phyloP scores from a whole-genome alignment of 2,329 filamentous ascomycete genomes.

The Cyphellophora attinorum region DNA sequence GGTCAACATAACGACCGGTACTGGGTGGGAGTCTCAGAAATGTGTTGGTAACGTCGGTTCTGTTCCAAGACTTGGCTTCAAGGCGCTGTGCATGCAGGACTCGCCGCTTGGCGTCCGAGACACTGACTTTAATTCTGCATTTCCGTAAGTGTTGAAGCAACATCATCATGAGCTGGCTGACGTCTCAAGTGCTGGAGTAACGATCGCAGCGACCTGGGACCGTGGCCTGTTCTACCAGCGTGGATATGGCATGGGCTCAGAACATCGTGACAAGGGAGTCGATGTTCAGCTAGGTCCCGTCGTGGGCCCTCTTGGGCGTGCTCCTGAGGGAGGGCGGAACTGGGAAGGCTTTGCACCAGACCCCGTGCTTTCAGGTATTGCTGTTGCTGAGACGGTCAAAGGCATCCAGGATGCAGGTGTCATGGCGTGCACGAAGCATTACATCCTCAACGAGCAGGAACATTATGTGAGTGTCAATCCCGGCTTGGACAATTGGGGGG shows the following conservation, averaged over 20 bases:
- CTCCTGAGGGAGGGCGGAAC: conserved; percentile 32
- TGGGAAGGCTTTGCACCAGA: conserved; percentile 42
- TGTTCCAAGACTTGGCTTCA: conserved; percentile 27
- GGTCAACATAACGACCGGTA: conserved; percentile 23
- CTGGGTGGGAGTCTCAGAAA: conserved; percentile 60
- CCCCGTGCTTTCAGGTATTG: conserved; percentile 36
- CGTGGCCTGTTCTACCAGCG: conserved; percentile 42
- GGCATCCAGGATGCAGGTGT: conserved; percentile 36
- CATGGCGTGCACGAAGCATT: conserved; percentile 34
- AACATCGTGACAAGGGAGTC: conserved; percentile 46
- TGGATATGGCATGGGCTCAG: conserved; percentile 44
- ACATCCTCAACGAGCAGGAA: conserved; percentile 38
- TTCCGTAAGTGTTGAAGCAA: too few species aligned
- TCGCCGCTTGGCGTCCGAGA: conserved; percentile 32
- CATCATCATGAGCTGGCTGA: too few species aligned
- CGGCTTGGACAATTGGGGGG: neutral
- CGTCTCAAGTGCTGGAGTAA: conserved; percentile 71
- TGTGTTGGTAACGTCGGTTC: conserved; percentile 28
- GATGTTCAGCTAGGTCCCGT: conserved; percentile 36
- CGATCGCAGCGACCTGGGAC: conserved; percentile 63
- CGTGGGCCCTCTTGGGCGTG: conserved; percentile 26
- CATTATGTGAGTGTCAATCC: neutral
- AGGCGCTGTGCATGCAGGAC: conserved; percentile 32
- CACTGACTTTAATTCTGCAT: conserved; percentile 33
- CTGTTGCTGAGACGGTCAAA: conserved; percentile 32